Conservation (phyloP, 148 eudicot genomes). For the Rhododendron ferrugineum region DNA sequence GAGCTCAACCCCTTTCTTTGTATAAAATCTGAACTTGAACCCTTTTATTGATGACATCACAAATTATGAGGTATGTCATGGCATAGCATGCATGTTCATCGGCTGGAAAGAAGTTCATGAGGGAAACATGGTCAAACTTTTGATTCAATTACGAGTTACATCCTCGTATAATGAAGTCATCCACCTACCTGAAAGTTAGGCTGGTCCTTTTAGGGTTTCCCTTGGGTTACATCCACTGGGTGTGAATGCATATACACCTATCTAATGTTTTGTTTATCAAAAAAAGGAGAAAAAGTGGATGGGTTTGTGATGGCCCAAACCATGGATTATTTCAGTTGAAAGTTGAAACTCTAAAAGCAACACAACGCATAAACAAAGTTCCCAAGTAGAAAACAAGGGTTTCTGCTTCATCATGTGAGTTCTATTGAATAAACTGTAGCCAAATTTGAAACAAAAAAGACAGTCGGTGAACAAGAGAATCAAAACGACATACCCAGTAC, state of each 20-base stretch:
- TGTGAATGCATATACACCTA: background rate
- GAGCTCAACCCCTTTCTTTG: background rate
- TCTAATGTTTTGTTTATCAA: background rate
- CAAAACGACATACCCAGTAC: conserved; percentile 64
- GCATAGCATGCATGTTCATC: background rate
- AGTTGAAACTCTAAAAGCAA: background rate
- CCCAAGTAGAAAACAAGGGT: background rate
- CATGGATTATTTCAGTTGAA: background rate
- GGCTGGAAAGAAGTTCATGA: background rate
- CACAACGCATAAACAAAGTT: background rate
- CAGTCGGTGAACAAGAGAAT: background rate
- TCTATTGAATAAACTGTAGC: background rate
- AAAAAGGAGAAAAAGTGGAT: background rate
- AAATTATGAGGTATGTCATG: background rate
- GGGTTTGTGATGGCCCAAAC: background rate
- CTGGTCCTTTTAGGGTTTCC: background rate
- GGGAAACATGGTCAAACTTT: background rate
- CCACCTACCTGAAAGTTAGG: background rate
- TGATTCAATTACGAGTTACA: background rate
- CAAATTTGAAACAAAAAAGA: background rate
- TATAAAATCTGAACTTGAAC: background rate
- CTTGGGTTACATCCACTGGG: background rate
- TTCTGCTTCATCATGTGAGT: background rate
- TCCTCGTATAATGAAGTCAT: background rate
- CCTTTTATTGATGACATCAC: background rate